These are phyloP conservation scores for Backusella morwellensis DNA, from an alignment of 192 early-diverging fungal genomes.

Conservation along the genomic window DNA sequence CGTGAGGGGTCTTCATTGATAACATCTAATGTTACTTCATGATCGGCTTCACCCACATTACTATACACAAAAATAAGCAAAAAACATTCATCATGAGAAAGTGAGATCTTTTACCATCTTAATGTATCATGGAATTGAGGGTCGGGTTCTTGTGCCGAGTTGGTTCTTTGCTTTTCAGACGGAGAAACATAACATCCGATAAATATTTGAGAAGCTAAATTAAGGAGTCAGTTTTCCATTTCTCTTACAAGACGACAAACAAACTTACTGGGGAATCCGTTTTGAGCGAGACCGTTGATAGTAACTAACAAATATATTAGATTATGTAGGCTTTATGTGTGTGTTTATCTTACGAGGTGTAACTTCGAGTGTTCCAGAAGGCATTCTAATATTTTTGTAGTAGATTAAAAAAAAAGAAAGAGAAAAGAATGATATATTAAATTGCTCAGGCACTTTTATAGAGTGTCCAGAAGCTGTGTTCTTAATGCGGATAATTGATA, in stretches of 20 bases:
- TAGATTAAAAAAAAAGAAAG: not conserved
- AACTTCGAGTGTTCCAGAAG: conserved; percentile 13
- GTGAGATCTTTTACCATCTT: conserved; percentile 3
- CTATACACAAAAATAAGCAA: not conserved
- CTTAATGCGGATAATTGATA: not conserved
- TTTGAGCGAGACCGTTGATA: conserved; percentile 7
- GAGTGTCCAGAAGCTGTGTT: not conserved
- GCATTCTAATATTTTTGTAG: not conserved
- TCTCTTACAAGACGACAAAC: too few relatives aligned
- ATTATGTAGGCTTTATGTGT: too few relatives aligned
- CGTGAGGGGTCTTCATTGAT: conserved; percentile 28
- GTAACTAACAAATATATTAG: not conserved
- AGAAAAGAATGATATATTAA: not conserved
- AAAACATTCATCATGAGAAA: too few relatives aligned
- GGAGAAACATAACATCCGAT: conserved; percentile 30
- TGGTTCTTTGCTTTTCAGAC: conserved; percentile 34
- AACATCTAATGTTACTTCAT: conserved; percentile 23
- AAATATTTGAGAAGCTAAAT: conserved; percentile 19
- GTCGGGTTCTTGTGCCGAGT: conserved; percentile 20
- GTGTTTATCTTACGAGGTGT: not conserved
- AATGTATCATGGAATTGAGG: conserved; percentile 31
- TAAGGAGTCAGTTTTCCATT: too few relatives aligned
- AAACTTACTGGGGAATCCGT: conserved; percentile 13
- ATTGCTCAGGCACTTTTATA: not conserved
- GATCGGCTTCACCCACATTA: conserved; percentile 14